Conservation (phyloP, 352 stramenopile species). For the Globisporangium paddicum region DNA sequence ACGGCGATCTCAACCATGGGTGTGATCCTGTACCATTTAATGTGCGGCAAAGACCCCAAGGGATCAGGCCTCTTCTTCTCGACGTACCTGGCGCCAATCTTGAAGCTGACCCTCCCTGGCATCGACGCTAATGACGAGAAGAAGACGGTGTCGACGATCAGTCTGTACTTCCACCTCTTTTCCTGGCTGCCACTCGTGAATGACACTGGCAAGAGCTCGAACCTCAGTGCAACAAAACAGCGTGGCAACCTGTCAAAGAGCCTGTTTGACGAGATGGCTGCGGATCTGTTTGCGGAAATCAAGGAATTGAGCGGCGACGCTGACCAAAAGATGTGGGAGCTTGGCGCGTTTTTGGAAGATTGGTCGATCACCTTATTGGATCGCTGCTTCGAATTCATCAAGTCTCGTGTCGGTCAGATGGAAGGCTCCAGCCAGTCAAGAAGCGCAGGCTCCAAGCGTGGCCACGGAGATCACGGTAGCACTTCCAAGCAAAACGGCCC, state of each 20-base stretch:
- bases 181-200: conserved; percentile 71
- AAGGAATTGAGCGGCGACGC: conserved; percentile 21
- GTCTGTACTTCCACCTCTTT: conserved; percentile 64
- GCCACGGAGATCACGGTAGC: conserved; percentile 12
- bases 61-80: conserved; percentile 47
- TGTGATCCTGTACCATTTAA: conserved; percentile 53
- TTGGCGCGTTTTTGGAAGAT: conserved; percentile 54
- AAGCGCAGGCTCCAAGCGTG: conserved; percentile 12
- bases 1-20: conserved; percentile 69
- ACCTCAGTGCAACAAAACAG: conserved; percentile 33
- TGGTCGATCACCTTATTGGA: conserved; percentile 62
- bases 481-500: conserved; percentile 18
- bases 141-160: conserved; percentile 61
- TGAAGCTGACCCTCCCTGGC: conserved; percentile 59
- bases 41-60: conserved; percentile 45
- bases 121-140: conserved; percentile 79
- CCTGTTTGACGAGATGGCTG: conserved; percentile 41
- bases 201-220: conserved; percentile 37
- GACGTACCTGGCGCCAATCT: conserved; percentile 47
- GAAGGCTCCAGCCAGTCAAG: conserved; percentile 20
- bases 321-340: conserved; percentile 55
- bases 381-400: conserved; percentile 62
- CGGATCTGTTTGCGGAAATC: conserved; percentile 36
- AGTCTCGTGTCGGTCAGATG: conserved; percentile 36
- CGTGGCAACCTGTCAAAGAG: conserved; percentile 23